Conservation (phyloP, 352 stramenopile genomes). For the Globisporangium middletonii region DNA sequence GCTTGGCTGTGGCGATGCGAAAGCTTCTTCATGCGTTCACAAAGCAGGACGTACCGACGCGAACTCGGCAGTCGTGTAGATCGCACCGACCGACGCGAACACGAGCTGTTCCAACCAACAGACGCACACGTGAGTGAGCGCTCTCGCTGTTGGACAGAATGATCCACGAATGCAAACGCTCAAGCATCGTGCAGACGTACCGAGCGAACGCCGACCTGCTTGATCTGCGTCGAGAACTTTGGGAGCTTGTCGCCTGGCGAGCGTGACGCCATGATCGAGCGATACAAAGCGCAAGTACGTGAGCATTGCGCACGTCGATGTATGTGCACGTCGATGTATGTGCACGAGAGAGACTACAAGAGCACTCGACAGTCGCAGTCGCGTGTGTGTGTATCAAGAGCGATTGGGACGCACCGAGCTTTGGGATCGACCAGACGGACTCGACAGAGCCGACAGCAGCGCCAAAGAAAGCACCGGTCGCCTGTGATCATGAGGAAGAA, state of each 20-base stretch:
- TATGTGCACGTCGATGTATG: background rate
- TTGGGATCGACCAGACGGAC: slow-evolving; percentile 84
- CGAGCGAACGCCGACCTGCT: slow-evolving; percentile 70
- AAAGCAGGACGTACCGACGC: slow-evolving; percentile 18
- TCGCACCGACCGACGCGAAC: slow-evolving; percentile 52
- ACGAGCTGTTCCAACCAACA: slow-evolving; percentile 37
- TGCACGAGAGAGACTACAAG: background rate
- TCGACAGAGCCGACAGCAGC: slow-evolving; percentile 65
- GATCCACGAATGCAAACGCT: background rate
- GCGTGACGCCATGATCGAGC: background rate
- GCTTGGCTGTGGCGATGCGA: background rate
- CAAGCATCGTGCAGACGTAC: slow-evolving; percentile 19
- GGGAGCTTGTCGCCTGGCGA: slow-evolving; percentile 62
- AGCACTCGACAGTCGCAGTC: background rate
- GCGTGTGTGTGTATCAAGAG: too few species aligned
- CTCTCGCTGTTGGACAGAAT: background rate
- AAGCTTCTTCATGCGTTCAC: background rate
- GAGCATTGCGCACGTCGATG: background rate
- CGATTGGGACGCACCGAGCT: slow-evolving; percentile 50
- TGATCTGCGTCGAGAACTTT: slow-evolving; percentile 76
- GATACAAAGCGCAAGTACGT: background rate
- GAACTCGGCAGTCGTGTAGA: slow-evolving; percentile 71
- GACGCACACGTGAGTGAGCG: background rate
- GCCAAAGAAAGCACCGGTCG: slow-evolving; percentile 73
- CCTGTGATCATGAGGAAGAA: slow-evolving; percentile 19